Percentiles rank a stretch among this genome's conserved stretches.
Conservation (phyloP, 1,139 yeast genomes). For the Saccharomyces hybrid region DNA sequence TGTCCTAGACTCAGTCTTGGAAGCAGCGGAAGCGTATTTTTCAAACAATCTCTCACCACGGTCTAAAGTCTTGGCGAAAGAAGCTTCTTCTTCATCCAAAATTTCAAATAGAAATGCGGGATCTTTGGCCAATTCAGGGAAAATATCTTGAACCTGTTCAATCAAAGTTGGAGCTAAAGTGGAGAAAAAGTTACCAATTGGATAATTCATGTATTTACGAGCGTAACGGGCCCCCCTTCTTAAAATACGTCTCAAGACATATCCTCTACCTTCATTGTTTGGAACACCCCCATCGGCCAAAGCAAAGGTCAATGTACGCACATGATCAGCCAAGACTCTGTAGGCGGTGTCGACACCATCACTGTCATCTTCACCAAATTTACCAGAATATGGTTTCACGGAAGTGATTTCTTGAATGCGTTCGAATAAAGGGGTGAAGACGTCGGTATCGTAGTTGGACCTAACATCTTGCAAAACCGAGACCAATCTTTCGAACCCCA, state of each 20-base stretch:
- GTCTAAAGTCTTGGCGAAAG: constrained; percentile 90
- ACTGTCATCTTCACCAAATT: constrained; percentile 82
- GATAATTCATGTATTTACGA: constrained; percentile 91
- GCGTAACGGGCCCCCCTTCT: constrained; percentile 98
- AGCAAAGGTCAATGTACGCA: constrained; percentile 92
- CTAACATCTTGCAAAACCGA: constrained; percentile 83
- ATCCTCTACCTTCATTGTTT: constrained; percentile 98
- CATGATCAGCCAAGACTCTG: constrained; percentile 97
- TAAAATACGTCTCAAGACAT: constrained; percentile 89
- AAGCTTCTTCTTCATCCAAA: constrained; percentile 89
- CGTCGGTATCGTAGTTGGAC: constrained; percentile 96
- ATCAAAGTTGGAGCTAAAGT: constrained; percentile 88
- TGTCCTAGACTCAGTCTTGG: constrained; percentile 64
- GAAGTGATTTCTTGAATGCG: constrained; percentile 89
- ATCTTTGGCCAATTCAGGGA: constrained; percentile 81
- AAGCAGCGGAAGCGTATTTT: constrained; percentile 79
- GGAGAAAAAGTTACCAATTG: constrained; percentile 89
- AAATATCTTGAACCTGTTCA: constrained; percentile 76
- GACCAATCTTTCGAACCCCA: constrained; percentile 97
- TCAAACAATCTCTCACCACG: constrained; percentile 97
- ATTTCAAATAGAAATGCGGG: constrained; percentile 77
- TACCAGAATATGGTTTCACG: constrained; percentile 83
- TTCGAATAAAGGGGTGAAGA: constrained; percentile 78
- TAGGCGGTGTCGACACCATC: constrained; percentile 98
- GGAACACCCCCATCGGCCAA: constrained; percentile 99